Conservation (phyloP, 441 rosid species). For the Syzygium syzygioides region DNA sequence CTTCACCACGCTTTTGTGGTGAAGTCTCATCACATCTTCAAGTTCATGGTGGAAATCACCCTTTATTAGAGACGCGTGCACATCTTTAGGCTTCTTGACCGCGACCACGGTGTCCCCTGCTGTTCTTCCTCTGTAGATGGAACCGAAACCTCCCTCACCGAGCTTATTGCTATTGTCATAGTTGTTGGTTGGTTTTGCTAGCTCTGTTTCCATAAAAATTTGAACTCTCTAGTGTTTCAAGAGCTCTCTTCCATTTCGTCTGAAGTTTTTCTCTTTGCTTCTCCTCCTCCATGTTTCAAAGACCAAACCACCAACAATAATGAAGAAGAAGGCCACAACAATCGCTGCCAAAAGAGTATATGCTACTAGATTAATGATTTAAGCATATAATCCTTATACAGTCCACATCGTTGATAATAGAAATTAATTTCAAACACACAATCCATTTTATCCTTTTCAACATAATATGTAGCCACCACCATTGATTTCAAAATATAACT, state of each 20-base stretch:
- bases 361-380: too few relatives aligned
- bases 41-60: neutral
- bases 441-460: neutral
- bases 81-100: neutral
- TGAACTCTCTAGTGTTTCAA: too few relatives aligned
- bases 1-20: neutral
- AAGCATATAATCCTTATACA: neutral
- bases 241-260: too few relatives aligned
- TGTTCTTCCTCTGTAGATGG: rapidly evolving
- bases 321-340: neutral
- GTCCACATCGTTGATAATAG: neutral
- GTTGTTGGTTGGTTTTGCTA: neutral
- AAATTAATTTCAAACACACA: neutral
- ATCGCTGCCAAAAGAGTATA: neutral
- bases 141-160: neutral
- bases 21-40: too few relatives aligned
- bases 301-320: too few relatives aligned
- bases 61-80: neutral
- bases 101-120: neutral
- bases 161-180: neutral
- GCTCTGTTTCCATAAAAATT: too few relatives aligned
- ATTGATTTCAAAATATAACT: too few relatives aligned
- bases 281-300: too few relatives aligned
- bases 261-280: too few relatives aligned
- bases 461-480: neutral